These are phyloP conservation scores for Pelomyxa schiedti DNA, from an alignment of 78 protist species.

Conservation along the genomic window DNA sequence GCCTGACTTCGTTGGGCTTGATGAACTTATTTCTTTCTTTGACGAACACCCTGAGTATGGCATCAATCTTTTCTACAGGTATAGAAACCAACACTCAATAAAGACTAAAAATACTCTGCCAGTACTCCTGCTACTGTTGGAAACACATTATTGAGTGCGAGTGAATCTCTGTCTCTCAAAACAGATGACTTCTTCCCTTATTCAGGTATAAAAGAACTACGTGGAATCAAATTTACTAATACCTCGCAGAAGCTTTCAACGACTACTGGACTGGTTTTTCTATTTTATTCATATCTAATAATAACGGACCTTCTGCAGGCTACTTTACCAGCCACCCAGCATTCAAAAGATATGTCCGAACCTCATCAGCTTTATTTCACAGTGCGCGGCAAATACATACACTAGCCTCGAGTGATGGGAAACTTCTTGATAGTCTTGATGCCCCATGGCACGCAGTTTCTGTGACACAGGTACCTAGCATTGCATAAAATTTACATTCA, in stretches of 20 bases:
- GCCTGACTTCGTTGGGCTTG: background rate
- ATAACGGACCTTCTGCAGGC: too few relatives aligned
- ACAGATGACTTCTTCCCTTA: background rate
- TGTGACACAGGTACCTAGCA: too few relatives aligned
- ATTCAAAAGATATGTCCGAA: background rate
- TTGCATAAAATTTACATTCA: too few relatives aligned
- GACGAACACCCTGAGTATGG: background rate
- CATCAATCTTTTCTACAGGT: background rate
- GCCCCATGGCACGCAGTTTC: background rate
- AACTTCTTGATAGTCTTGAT: background rate
- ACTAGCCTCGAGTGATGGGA: background rate
- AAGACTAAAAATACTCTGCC: too few relatives aligned
- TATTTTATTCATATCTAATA: too few relatives aligned
- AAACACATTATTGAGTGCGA: background rate
- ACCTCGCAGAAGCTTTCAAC: background rate
- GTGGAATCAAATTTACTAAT: too few relatives aligned
- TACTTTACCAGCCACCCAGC: background rate
- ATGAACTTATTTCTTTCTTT: background rate
- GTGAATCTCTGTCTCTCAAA: background rate
- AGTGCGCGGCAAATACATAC: background rate
- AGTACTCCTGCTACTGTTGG: background rate
- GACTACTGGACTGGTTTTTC: background rate
- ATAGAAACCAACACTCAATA: too few relatives aligned
- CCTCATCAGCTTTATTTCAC: background rate
- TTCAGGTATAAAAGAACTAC: too few relatives aligned